A percentile compares a stretch with the other conserved stretches of the same genome.
phyloP scores from a whole-genome alignment of 306 rosid genomes.

The Cucumis cinereus region DNA sequence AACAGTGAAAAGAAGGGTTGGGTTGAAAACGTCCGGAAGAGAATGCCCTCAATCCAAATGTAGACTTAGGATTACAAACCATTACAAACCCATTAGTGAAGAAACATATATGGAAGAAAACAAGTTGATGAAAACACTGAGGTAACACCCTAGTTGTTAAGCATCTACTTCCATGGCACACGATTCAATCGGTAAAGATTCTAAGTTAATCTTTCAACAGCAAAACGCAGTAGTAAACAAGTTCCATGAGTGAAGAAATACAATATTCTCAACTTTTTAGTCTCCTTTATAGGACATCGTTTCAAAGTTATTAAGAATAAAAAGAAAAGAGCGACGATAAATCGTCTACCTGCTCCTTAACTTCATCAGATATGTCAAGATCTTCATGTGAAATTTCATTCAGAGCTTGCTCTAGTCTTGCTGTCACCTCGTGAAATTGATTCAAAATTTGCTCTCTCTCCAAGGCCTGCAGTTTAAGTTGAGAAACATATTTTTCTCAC shows the following conservation, averaged over 20 bases:
- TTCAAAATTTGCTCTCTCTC: constrained; percentile 67
- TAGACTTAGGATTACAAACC: no score
- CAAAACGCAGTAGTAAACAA: not conserved
- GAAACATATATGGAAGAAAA: not conserved
- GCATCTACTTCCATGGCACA: not conserved
- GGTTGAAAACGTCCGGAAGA: no score
- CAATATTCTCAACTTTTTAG: not conserved
- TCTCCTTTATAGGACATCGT: not conserved
- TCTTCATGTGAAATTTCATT: constrained; percentile 51
- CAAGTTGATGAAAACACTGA: not conserved
- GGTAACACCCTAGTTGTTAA: not conserved
- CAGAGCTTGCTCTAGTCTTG: constrained; percentile 59
- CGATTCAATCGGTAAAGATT: not conserved
- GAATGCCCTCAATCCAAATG: no score
- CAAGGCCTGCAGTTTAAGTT: constrained; percentile 40
- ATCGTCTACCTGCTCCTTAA: constrained; percentile 78
- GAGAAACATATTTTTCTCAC: not conserved
- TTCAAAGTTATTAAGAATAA: not conserved
- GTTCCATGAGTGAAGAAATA: not conserved
- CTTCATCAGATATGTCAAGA: constrained; percentile 94
- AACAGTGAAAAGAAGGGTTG: no score
- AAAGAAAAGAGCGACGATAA: not conserved
- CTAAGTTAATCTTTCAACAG: not conserved
- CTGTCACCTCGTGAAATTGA: constrained; percentile 54
- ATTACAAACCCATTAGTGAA: no score